phyloP scores from a whole-genome alignment of 1,284 basidiomycete species.

The Xerocomus amazonicus region DNA sequence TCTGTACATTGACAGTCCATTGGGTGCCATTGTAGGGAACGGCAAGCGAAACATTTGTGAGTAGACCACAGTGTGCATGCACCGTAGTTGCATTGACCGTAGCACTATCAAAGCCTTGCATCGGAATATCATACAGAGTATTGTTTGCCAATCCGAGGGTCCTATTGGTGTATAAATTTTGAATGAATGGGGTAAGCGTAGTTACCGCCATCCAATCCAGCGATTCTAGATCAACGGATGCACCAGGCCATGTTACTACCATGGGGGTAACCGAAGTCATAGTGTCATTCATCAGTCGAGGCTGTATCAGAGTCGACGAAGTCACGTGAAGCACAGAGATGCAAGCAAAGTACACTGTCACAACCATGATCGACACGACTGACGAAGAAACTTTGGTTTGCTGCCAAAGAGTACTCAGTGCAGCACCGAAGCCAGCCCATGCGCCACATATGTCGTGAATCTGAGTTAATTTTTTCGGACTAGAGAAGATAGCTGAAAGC shows the following conservation, averaged over 20 bases:
- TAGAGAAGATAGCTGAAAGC: neutral
- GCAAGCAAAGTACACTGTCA: neutral
- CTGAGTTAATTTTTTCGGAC: neutral
- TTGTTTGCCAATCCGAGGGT: neutral
- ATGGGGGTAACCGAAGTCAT: neutral
- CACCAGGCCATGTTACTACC: neutral
- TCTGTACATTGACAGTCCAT: neutral
- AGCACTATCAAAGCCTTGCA: neutral
- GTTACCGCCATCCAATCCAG: neutral
- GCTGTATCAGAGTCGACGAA: no score
- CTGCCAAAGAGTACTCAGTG: neutral
- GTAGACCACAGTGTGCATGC: no score
- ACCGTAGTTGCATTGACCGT: neutral
- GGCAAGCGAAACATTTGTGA: neutral
- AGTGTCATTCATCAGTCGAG: neutral
- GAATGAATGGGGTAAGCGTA: neutral
- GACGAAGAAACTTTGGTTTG: slow-evolving; percentile 1
- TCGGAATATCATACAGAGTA: neutral
- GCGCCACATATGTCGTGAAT: neutral
- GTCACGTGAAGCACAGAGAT: neutral
- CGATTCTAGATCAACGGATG: neutral
- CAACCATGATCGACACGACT: neutral
- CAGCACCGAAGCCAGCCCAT: neutral
- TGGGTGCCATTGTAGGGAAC: neutral
- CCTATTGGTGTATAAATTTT: neutral